Conservation (phyloP, 2,329 filamentous ascomycete species). For the Neonectria coccinea region DNA sequence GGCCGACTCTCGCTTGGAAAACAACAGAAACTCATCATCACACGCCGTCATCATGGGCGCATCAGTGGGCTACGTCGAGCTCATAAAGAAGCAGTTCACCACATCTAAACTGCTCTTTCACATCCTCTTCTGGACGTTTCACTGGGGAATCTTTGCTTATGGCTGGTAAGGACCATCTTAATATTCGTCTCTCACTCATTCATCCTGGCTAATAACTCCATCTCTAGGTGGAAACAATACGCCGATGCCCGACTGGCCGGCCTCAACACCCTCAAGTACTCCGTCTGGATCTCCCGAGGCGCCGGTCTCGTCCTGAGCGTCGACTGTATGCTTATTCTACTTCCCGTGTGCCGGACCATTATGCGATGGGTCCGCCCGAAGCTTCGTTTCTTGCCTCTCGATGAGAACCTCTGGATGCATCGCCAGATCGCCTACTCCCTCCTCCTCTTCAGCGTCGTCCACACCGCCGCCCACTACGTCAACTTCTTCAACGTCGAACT, state of each 20-base stretch:
- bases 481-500: conserved; percentile 98
- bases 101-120: conserved; percentile 82
- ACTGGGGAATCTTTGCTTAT: conserved; percentile 81
- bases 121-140: conserved; percentile 82
- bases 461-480: conserved; percentile 88
- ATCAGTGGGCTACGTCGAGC: conserved; percentile 56
- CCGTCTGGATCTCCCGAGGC: conserved; percentile 96
- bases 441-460: conserved; percentile 82
- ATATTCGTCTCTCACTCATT: not conserved
- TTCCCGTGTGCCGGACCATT: conserved; percentile 94
- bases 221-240: conserved; percentile 80
- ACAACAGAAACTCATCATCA: conserved; percentile 12
- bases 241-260: conserved; percentile 74
- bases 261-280: conserved; percentile 85
- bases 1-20: conserved; percentile 23
- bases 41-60: conserved; percentile 50
- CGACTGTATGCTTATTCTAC: conserved; percentile 86
- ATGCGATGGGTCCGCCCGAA: conserved; percentile 88
- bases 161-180: conserved; percentile 78
- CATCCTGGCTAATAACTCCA: not conserved
- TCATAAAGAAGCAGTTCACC: conserved; percentile 74
- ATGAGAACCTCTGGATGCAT: conserved; percentile 98
- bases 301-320: conserved; percentile 87
- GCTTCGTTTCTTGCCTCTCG: conserved; percentile 88
- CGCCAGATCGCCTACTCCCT: conserved; percentile 92